Conservation (phyloP, 768 basidiomycete species). For the Collybia sordida region DNA sequence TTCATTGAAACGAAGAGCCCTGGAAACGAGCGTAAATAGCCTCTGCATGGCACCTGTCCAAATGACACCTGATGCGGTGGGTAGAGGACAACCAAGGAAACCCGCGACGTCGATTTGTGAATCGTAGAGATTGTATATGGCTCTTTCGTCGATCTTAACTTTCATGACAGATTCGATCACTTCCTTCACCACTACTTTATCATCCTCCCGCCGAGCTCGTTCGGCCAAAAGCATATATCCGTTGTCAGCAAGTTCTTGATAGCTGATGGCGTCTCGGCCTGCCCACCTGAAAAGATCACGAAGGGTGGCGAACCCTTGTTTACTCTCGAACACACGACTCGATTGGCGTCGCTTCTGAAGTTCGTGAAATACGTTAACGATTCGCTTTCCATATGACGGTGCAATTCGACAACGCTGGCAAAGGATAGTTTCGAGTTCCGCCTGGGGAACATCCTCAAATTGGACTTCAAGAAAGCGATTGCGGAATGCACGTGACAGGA, state of each 20-base stretch:
- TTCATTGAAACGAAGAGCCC: slow-evolving; percentile 89
- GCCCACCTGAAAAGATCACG: slow-evolving; percentile 99
- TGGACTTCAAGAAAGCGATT: slow-evolving; percentile 98
- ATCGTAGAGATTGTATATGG: slow-evolving; percentile 62
- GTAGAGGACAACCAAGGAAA: slow-evolving; percentile 58
- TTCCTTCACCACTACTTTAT: slow-evolving; percentile 87
- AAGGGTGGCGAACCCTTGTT: slow-evolving; percentile 94
- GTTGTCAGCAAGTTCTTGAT: slow-evolving; percentile 92
- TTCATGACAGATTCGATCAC: slow-evolving; percentile 90
- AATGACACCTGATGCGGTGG: slow-evolving; percentile 54
- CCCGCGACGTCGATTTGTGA: slow-evolving; percentile 35
- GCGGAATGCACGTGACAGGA: slow-evolving; percentile 92
- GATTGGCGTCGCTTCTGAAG: slow-evolving; percentile 90
- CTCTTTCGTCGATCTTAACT: slow-evolving; percentile 72
- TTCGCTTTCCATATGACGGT: slow-evolving; percentile 88
- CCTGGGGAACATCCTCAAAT: slow-evolving; percentile 94
- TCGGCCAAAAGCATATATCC: slow-evolving; percentile 98
- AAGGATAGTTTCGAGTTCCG: slow-evolving; percentile 91
- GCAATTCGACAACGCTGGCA: slow-evolving; percentile 90
- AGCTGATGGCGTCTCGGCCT: slow-evolving; percentile 81
- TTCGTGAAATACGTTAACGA: slow-evolving; percentile 90
- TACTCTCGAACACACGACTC: slow-evolving; percentile 94
- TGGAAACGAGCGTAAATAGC: slow-evolving; percentile 77
- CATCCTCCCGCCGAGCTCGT: slow-evolving; percentile 80
- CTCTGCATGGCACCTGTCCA: slow-evolving; percentile 96